Conservation (phyloP, 2,329 filamentous ascomycete genomes). For the Rugonectria rugulosa region DNA sequence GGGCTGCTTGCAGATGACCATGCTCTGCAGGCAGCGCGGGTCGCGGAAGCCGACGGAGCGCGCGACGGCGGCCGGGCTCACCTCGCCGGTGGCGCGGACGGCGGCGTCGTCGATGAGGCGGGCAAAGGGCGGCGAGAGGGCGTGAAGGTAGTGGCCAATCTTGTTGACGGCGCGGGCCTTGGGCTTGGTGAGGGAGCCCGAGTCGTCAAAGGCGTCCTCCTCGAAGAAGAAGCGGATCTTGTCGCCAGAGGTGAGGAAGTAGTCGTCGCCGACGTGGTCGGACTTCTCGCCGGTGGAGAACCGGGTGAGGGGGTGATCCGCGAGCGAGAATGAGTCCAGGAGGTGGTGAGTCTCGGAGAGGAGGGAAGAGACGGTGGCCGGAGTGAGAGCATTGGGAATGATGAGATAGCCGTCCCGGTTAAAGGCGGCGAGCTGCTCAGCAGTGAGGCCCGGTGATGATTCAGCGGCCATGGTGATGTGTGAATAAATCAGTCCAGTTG, state of each 20-base stretch:
- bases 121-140: constrained; percentile 71
- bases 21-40: constrained; percentile 84
- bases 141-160: constrained; percentile 81
- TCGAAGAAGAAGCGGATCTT: constrained; percentile 98
- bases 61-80: constrained; percentile 69
- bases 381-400: constrained; percentile 77
- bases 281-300: constrained; percentile 84
- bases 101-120: constrained; percentile 60
- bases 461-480: constrained; percentile 25
- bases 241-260: constrained; percentile 90
- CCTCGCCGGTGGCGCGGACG: constrained; percentile 38
- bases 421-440: constrained; percentile 76
- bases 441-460: constrained; percentile 64
- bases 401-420: constrained; percentile 88
- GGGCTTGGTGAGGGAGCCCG: constrained; percentile 74
- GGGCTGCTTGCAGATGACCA: constrained; percentile 98
- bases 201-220: constrained; percentile 81
- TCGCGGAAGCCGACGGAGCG: constrained; percentile 76
- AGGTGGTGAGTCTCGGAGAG: constrained; percentile 78
- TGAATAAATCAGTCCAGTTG: not conserved
- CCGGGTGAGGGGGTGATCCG: constrained; percentile 87
- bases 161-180: constrained; percentile 90
- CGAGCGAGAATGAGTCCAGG: constrained; percentile 78
- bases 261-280: constrained; percentile 89
- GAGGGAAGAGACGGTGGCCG: constrained; percentile 70